These are phyloP conservation scores for Lactarius pseudohatsudake DNA, from an alignment of 768 basidiomycete species.

Conservation along the genomic window DNA sequence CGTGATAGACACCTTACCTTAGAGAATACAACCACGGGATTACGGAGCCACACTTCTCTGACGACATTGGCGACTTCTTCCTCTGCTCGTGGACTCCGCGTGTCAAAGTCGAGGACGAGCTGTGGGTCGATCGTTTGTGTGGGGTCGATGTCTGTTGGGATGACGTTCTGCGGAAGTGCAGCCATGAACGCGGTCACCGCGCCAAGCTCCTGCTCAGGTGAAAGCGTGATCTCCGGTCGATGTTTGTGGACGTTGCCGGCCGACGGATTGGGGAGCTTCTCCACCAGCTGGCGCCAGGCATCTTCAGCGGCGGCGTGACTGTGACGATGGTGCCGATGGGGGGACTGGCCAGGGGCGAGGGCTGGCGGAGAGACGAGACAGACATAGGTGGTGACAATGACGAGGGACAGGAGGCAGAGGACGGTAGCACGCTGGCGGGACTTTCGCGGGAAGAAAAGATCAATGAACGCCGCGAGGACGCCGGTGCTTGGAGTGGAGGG, in stretches of 20 bases:
- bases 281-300: constrained; percentile 22
- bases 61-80: constrained; percentile 62
- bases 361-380: constrained; percentile 26
- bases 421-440: constrained; percentile 25
- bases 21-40: constrained; percentile 74
- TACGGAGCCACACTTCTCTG: constrained; percentile 65
- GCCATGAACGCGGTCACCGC: constrained; percentile 73
- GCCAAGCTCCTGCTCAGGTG: constrained; percentile 63
- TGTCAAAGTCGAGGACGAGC: constrained; percentile 81
- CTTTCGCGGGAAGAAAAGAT: constrained; percentile 24
- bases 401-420: constrained; percentile 26
- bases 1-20: constrained; percentile 46
- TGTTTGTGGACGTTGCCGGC: constrained; percentile 28
- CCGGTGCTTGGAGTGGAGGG: not conserved
- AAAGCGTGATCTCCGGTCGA: constrained; percentile 48
- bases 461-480: constrained; percentile 10
- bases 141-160: constrained; percentile 67
- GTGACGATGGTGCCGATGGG: not conserved
- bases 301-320: constrained; percentile 2
- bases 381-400: constrained; percentile 21
- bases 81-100: constrained; percentile 56
- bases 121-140: constrained; percentile 69
- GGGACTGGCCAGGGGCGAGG: constrained; percentile 1
- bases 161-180: constrained; percentile 70
- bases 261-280: constrained; percentile 12